A percentile compares a stretch with the other conserved stretches of the same genome.
phyloP scores from a whole-genome alignment of 345 rosid genomes.

The Gossypium ekmanianum region DNA sequence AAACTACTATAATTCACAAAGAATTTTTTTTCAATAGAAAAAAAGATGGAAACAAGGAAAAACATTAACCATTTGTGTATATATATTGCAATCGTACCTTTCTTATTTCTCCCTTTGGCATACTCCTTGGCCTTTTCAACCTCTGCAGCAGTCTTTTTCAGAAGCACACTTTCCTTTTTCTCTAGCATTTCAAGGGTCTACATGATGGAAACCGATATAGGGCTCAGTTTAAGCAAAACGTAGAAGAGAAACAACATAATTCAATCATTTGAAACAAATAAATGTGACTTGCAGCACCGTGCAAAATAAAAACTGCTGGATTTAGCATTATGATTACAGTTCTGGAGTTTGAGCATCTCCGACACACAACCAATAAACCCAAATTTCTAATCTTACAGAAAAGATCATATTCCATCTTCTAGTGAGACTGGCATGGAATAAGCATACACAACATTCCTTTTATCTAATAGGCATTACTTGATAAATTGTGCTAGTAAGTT shows the following conservation, averaged over 20 bases:
- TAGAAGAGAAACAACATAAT: not conserved
- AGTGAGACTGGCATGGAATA: not conserved
- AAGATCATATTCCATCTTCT: not conserved
- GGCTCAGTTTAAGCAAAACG: not conserved
- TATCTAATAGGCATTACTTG: not conserved
- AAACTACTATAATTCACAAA: not conserved
- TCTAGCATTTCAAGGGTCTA: slow-evolving; percentile 93
- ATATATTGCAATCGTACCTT: slow-evolving; percentile 37
- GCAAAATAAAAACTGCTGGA: not conserved
- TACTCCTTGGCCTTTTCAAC: slow-evolving; percentile 66
- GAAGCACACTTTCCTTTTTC: slow-evolving; percentile 79
- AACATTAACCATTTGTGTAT: not conserved
- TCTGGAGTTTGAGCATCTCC: not conserved
- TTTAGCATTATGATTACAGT: not conserved
- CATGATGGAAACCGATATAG: not conserved
- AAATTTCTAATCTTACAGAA: not conserved
- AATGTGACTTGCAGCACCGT: not conserved
- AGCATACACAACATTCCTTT: not conserved
- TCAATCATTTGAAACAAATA: not conserved
- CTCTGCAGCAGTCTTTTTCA: slow-evolving; percentile 65
- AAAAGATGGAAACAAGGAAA: not conserved
- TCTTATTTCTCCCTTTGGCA: slow-evolving; percentile 56
- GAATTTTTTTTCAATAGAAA: not conserved
- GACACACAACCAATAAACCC: not conserved
- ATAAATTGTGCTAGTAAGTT: not conserved